Percentiles rank a stretch among this genome's conserved stretches.
Evolutionary conservation across 2,329 filamentous ascomycete genomes (phyloP).

Genomic region (Exophiala bonariae): DNA sequence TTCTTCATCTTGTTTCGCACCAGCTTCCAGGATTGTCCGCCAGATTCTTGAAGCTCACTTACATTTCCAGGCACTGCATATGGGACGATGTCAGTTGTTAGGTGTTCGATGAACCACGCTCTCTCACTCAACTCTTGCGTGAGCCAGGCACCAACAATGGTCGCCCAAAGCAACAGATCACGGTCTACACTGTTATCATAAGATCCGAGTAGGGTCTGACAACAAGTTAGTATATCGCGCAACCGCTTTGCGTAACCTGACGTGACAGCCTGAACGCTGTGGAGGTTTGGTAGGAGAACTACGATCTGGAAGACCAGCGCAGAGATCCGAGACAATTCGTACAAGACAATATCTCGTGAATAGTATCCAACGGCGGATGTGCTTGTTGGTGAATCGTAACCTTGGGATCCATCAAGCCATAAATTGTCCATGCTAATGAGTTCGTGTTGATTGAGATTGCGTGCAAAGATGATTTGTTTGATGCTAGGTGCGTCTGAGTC

Average conservation of each 20-base stretch:
- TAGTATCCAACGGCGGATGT: not conserved
- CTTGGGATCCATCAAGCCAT: constrained; percentile 45
- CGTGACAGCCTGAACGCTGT: constrained; percentile 3
- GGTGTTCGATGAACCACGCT: constrained; percentile 6
- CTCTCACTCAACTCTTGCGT: not conserved
- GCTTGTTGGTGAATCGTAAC: not conserved
- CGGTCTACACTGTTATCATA: not conserved
- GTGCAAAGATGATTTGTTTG: constrained; percentile 15
- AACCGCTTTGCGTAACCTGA: constrained; percentile 6
- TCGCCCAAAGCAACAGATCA: constrained; percentile 5
- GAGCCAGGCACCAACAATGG: constrained; percentile 5
- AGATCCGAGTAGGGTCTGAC: not conserved
- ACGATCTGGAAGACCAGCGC: constrained; percentile 9
- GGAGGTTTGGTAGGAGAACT: constrained; percentile 9
- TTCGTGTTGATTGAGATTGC: constrained; percentile 89
- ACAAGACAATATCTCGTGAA: constrained; percentile 5
- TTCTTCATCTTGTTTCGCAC: not conserved
- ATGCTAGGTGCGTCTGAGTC: constrained; percentile 6
- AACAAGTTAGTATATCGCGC: not conserved
- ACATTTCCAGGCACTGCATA: no score
- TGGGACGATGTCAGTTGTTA: no score
- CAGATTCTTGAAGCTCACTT: not conserved
- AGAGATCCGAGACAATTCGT: constrained; percentile 7
- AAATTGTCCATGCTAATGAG: constrained; percentile 97
- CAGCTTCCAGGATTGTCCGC: not conserved